Evolutionary conservation across 73 alveolate species (phyloP), one percentile per base, ranked within the genome.

Genomic region (Strombidium stylifer): DNA sequence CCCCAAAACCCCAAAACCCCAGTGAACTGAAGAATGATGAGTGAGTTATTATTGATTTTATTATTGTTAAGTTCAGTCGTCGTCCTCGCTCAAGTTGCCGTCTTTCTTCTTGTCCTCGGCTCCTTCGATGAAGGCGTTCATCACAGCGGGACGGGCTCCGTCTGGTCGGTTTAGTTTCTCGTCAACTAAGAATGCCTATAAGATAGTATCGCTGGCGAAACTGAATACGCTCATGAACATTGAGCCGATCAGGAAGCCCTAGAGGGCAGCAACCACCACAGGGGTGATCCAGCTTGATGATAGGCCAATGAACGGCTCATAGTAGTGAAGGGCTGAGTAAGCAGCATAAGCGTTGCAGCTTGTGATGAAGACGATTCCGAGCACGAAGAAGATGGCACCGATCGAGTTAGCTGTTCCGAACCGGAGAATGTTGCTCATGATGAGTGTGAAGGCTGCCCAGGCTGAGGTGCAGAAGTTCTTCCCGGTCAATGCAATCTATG

Each of bases 391-490:
- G 46, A 93, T 87, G 14, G 81, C 90, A 37, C 99, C 99, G 11
- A 96, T 65, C 12, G 94, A 78, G 34, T 85, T 83, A 0, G 89
- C 93, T 28, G 87, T 85, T 8, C 97, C 88, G 65, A 96, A 96
- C 81, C 98, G 90, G 72, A 93, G 94, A 32, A 97, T 95, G 76
- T 96, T 96, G 36, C 96, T 84, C 62, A 96, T 51, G 47, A 96
- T 81, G 16, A 93, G 64, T 58, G 82, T 84, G 80, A 96, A 92
- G 12, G 98, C 99, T 47, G 82, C 89, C 93, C 96, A 87, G 19
- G 99, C 99, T 6, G 98, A 85, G 26, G 82, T 55, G 68, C 99
- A 96, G 92, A 96, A 96, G 52, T 75, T 83, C 57, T 83, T 89
- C 60, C 98, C 91, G 18, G 93, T 92, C 50, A 96, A 58, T n/a